phyloP scores from a whole-genome alignment of 306 rosid species.

The Albizia julibrissin region DNA sequence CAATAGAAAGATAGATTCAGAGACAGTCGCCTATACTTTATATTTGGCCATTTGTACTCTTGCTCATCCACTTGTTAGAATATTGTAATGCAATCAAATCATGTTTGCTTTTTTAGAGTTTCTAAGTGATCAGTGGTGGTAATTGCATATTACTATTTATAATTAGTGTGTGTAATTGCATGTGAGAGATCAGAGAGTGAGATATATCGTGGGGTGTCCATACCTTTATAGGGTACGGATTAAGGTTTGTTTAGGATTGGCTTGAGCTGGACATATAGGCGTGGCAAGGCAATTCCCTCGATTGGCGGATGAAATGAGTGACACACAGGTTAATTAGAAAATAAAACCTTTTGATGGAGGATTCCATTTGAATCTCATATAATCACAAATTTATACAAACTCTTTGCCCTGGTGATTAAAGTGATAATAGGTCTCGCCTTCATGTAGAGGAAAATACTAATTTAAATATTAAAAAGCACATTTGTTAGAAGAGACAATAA shows the following conservation, averaged over 20 bases:
- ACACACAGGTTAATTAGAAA: too few relatives aligned
- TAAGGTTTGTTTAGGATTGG: slow-evolving; percentile 10
- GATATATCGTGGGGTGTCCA: background rate
- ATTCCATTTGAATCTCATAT: too few relatives aligned
- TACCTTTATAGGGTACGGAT: background rate
- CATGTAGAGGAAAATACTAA: accelerated
- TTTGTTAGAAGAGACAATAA: too few relatives aligned
- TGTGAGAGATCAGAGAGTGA: background rate
- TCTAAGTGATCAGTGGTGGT: background rate
- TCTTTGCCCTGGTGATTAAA: too few relatives aligned
- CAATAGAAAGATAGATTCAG: slow-evolving; percentile 44
- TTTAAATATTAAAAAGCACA: too few relatives aligned
- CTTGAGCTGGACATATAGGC: slow-evolving; percentile 27
- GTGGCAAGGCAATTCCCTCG: slow-evolving; percentile 3
- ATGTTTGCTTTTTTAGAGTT: background rate
- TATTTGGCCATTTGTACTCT: slow-evolving; percentile 27
- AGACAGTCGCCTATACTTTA: slow-evolving; percentile 49
- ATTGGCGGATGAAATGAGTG: too few relatives aligned
- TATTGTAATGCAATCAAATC: slow-evolving; percentile 28
- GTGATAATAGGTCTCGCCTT: too few relatives aligned
- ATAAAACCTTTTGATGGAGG: too few relatives aligned
- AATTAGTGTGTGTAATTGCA: background rate
- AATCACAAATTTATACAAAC: too few relatives aligned
- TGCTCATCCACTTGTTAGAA: background rate
- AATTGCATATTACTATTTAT: background rate